phyloP scores from a whole-genome alignment of 208 protist genomes.

The Trypanosoma vivax region DNA sequence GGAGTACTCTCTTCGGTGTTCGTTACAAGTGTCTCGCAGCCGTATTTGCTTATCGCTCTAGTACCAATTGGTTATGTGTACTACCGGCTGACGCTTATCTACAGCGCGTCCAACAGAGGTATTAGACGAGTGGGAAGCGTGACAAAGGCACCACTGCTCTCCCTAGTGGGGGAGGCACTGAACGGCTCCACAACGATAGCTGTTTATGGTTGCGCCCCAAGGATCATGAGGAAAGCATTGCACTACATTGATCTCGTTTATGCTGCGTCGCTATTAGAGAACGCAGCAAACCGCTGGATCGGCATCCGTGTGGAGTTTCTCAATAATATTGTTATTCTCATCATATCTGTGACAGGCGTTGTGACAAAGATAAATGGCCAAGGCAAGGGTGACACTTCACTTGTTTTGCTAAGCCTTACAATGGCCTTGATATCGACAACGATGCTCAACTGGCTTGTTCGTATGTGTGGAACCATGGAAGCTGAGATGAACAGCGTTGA shows the following conservation, averaged over 20 bases:
- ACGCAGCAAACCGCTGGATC: conserved; percentile 75
- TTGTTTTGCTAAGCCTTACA: conserved; percentile 41
- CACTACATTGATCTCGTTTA: conserved; percentile 55
- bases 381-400: conserved; percentile 23
- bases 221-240: conserved; percentile 49
- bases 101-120: conserved; percentile 60
- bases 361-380: conserved; percentile 23
- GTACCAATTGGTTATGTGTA: conserved; percentile 65
- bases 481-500: conserved; percentile 74
- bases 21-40: conserved; percentile 29
- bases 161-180: conserved; percentile 82
- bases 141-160: conserved; percentile 77
- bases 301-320: conserved; percentile 79
- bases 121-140: conserved; percentile 78
- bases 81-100: conserved; percentile 54
- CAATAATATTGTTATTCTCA: conserved; percentile 48
- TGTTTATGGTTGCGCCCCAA: conserved; percentile 30
- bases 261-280: conserved; percentile 27
- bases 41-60: conserved; percentile 33
- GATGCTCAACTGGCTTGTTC: conserved; percentile 31
- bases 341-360: conserved; percentile 41
- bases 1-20: conserved; percentile 43
- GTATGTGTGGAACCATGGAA: conserved; percentile 24
- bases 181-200: conserved; percentile 76
- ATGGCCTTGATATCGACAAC: conserved; percentile 32